Conservation (phyloP, 768 basidiomycete species). For the Russula sp. region DNA sequence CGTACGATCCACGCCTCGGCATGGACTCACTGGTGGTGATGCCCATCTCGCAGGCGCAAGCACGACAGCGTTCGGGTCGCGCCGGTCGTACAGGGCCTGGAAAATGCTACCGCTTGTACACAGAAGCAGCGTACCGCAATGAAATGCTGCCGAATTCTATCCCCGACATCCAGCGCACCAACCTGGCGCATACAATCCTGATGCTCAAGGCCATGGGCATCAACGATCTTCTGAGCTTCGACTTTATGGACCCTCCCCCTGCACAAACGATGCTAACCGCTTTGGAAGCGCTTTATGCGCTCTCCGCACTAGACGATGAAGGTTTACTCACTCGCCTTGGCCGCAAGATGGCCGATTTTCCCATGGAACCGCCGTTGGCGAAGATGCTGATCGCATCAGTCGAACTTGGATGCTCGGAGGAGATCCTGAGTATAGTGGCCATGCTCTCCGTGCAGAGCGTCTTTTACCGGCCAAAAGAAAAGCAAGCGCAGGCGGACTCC, state of each 20-base stretch:
- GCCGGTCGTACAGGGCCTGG: conserved; percentile 98
- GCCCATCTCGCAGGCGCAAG: conserved; percentile 98
- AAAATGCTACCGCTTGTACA: conserved; percentile 96
- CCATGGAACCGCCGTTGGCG: conserved; percentile 92
- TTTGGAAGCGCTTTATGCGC: conserved; percentile 86
- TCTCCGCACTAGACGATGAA: conserved; percentile 95
- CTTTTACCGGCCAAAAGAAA: conserved; percentile 99
- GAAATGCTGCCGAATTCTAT: conserved; percentile 98
- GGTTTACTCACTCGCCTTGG: conserved; percentile 91
- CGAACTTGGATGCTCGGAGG: conserved; percentile 95
- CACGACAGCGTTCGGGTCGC: conserved; percentile 90
- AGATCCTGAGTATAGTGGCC: conserved; percentile 93
- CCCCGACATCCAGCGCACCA: conserved; percentile 95
- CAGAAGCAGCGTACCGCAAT: conserved; percentile 96
- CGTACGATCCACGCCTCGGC: conserved; percentile 92
- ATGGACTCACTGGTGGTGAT: conserved; percentile 99
- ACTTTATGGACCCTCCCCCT: conserved; percentile 99
- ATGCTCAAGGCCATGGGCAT: conserved; percentile 99
- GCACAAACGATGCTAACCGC: conserved; percentile 97
- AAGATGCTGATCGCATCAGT: conserved; percentile 99
- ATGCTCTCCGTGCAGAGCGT: conserved; percentile 97
- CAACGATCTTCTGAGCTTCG: conserved; percentile 95
- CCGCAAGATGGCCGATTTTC: conserved; percentile 99
- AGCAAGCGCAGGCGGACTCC: conserved; percentile 97
- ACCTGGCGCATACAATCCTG: conserved; percentile 86